Base-by-base conservation (phyloP, 2,329 filamentous ascomycete species). In the Fusarium subtropicale region DNA sequence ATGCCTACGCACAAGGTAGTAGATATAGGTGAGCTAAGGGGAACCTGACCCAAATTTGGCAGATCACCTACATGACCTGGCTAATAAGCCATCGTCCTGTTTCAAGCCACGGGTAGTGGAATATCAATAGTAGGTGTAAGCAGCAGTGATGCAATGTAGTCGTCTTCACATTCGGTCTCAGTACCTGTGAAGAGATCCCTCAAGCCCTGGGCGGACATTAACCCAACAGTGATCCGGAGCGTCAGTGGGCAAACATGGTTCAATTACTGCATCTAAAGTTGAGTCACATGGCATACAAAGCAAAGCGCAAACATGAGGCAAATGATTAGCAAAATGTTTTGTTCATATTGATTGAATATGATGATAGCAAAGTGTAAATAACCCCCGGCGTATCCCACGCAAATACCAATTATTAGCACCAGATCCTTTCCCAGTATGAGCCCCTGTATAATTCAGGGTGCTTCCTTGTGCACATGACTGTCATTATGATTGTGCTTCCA, bases 301-400 rank as follows among this genome's bases (percentile, higher is more conserved):
- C 4, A 45, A 20, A 0, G 1, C 5, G 0, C 11, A 30, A 45
- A 45, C 26, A 45, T 6, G 1, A n/a, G 11, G 11, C 5, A 7
- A 3, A 12, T 4, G 1, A 7, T 7, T 36, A 8, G 31, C 2
- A 20, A 50, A 50, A 7, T 3, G 5, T n/a, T 20, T 45, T 20
- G 42, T 45, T 45, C 18, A n/a, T 3, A 16, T 16, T 26, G 16
- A n/a, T 12, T 5, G 6, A 2, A 33, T n/a, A 9, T 9, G 2
- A 16, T 8, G 26, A 30, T n/a, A 16, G 4, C 0, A 20, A 38
- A 20, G 13, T 15, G 13, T 15, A 38, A 38, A 12, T 11, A n/a
- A 15, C 38, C 30, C 11, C 16, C 33, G 2, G 30, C 6, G 7
- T 13, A 34, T 18, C 9, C 45, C 30, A 12, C 22, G 15, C 20